phyloP scores from a whole-genome alignment of 1,284 basidiomycete genomes.

The Ceratobasidium sp. region DNA sequence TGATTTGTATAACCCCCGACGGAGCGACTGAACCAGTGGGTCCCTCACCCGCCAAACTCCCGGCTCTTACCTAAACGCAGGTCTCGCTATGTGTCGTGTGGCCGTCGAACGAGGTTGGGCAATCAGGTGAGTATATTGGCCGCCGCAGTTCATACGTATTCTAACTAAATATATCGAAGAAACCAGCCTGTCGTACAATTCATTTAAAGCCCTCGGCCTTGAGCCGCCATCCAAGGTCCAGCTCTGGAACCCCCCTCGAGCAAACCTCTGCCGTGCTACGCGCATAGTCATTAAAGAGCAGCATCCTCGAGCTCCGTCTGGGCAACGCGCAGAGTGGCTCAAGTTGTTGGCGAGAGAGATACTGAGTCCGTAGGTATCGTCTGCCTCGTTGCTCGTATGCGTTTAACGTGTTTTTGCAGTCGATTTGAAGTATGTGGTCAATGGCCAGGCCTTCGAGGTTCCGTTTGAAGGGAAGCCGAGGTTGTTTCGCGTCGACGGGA shows the following conservation, averaged over 20 bases:
- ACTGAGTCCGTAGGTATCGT: slow-evolving; percentile 61
- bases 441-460: slow-evolving; percentile 71
- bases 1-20: slow-evolving; percentile 4
- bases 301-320: background rate
- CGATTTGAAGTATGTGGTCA: slow-evolving; percentile 77
- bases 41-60: background rate
- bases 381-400: slow-evolving; percentile 44
- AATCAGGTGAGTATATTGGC: slow-evolving; percentile 1
- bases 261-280: background rate
- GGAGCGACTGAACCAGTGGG: slow-evolving; percentile 9
- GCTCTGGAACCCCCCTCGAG: slow-evolving; percentile 22
- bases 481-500: slow-evolving; percentile 65
- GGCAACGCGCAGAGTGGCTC: slow-evolving; percentile 69
- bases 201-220: slow-evolving; percentile 18
- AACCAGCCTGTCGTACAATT: slow-evolving; percentile 33
- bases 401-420: slow-evolving; percentile 62
- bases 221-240: slow-evolving; percentile 14
- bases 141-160: background rate
- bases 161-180: slow-evolving; percentile 14
- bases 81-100: slow-evolving; percentile 27
- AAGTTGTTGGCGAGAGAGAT: slow-evolving; percentile 70
- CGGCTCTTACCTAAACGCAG: background rate
- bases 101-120: slow-evolving; percentile 16
- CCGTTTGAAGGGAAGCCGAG: slow-evolving; percentile 71
- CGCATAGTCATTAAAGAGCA: slow-evolving; percentile 4